A percentile compares a stretch with the other conserved stretches of the same genome.
phyloP scores from a whole-genome alignment of 2,329 filamentous ascomycete species.

The Ploettnerulaceae sp. region DNA sequence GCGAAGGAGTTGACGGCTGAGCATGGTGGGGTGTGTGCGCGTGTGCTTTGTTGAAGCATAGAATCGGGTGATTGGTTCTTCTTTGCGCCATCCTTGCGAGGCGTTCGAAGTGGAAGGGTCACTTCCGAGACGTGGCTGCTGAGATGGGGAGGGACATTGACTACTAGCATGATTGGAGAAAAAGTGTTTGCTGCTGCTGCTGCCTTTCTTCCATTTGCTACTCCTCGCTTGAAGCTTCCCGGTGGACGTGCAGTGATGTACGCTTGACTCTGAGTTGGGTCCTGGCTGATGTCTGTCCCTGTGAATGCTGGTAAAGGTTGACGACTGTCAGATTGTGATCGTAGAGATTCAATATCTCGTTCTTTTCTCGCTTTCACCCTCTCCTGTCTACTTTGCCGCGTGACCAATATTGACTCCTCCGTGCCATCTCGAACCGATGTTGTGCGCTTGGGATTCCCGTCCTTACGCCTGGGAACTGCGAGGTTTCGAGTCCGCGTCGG shows the following conservation, averaged over 20 bases:
- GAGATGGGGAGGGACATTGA: conserved; percentile 10
- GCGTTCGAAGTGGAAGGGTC: not conserved
- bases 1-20: not conserved
- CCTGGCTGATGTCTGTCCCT: not conserved
- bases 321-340: conserved; percentile 1
- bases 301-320: not conserved
- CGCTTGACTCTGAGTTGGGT: not conserved
- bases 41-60: too few species aligned
- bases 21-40: conserved; percentile 1
- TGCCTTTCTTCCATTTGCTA: not conserved
- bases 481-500: not conserved
- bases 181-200: conserved; percentile 9
- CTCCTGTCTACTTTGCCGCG: conserved; percentile 19
- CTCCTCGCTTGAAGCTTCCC: conserved; percentile 1
- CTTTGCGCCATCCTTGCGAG: too few species aligned
- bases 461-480: not conserved
- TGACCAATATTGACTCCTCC: not conserved
- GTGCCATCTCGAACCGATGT: not conserved
- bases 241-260: not conserved
- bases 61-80: too few species aligned
- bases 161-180: conserved; percentile 21
- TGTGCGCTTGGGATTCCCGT: not conserved
- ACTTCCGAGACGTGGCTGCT: not conserved
- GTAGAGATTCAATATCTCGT: conserved; percentile 23
- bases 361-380: conserved; percentile 24